Evolutionary conservation across 768 basidiomycete species (phyloP), one percentile per base, ranked within the genome.

Genomic region (Chalciporus chontae): DNA sequence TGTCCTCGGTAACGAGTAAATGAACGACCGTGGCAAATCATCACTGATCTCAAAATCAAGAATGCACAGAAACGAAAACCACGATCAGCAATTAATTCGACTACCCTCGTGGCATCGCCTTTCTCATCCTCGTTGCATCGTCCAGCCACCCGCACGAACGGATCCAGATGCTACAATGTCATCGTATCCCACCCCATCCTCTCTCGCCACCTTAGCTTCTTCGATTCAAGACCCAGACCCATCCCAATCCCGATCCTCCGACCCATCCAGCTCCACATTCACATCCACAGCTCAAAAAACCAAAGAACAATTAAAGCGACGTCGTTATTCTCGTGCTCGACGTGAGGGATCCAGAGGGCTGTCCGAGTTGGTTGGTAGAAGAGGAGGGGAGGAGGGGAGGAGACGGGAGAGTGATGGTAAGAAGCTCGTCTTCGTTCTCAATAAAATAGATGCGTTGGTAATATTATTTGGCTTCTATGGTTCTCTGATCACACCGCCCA

Each of bases 301-400:
- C 7, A 86, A 78, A 56, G 84, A 87, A 57, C 87, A 89, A 55
- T 63, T 83, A 61, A n/a, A 86, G 88, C 55, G 94, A 98, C 64
- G 88, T 99, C 27, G 71, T 98, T 43, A 76, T 98, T 40, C 85
- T 90, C 31, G 90, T 92, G 0, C 76, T 99, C 14, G 96, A 98
- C 70, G 94, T 94, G 1, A 75, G 96, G 34, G 95, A 98, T 73
- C 95, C 96, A 3, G 88, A 95, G 51, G 94, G 95, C 0, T 94
- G 92, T 37, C 71, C 94, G 56, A 95, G 92, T 69, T 77, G 87
- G 45, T 76, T 95, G 34, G 93, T 98, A 4, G 96, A 99, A 66
- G 91, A n/a, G n/a, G n/a, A n/a, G n/a, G n/a, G n/a, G 91, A 95
- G 62, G 94, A 97, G 65, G 93, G 95, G 0, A 75, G 88, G 40